Conservation (phyloP, 208 protist genomes). For the Tritrichomonas musculus region DNA sequence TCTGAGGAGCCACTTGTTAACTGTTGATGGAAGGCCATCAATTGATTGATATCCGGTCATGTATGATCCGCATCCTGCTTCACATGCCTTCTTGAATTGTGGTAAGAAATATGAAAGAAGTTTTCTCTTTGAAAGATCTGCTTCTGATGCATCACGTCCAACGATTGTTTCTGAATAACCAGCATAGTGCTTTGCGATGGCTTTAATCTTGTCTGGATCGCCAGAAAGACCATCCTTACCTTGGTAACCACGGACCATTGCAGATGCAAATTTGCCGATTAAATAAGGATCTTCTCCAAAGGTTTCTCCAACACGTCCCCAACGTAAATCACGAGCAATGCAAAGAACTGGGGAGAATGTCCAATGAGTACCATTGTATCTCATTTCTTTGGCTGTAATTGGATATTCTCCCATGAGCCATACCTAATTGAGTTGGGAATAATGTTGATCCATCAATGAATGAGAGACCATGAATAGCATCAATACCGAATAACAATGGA, state of each 20-base stretch:
- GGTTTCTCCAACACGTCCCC: slow-evolving; percentile 57
- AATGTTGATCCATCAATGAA: slow-evolving; percentile 47
- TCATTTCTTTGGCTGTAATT: slow-evolving; percentile 49
- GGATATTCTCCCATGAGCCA: background rate
- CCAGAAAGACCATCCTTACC: background rate
- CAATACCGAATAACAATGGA: slow-evolving; percentile 52
- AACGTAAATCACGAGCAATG: slow-evolving; percentile 46
- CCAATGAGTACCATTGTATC: slow-evolving; percentile 53
- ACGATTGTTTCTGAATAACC: slow-evolving; percentile 47
- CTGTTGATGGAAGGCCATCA: background rate
- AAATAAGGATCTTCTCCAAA: slow-evolving; percentile 58
- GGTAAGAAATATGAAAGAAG: slow-evolving; percentile 50
- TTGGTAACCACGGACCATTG: slow-evolving; percentile 44
- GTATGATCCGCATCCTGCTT: slow-evolving; percentile 11
- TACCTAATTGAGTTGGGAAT: slow-evolving; percentile 52
- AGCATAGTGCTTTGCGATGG: slow-evolving; percentile 54
- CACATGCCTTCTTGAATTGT: slow-evolving; percentile 43
- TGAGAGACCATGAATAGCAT: slow-evolving; percentile 51
- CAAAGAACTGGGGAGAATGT: slow-evolving; percentile 52
- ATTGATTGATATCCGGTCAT: slow-evolving; percentile 22
- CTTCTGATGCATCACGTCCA: slow-evolving; percentile 48
- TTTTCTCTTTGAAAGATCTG: slow-evolving; percentile 38
- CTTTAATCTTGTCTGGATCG: slow-evolving; percentile 43
- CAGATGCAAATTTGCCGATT: background rate
- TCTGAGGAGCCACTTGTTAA: background rate